Evolutionary conservation across 2,329 filamentous ascomycete genomes (phyloP), one percentile per base, ranked within the genome.

Genomic region (Huntiella omanensis): DNA sequence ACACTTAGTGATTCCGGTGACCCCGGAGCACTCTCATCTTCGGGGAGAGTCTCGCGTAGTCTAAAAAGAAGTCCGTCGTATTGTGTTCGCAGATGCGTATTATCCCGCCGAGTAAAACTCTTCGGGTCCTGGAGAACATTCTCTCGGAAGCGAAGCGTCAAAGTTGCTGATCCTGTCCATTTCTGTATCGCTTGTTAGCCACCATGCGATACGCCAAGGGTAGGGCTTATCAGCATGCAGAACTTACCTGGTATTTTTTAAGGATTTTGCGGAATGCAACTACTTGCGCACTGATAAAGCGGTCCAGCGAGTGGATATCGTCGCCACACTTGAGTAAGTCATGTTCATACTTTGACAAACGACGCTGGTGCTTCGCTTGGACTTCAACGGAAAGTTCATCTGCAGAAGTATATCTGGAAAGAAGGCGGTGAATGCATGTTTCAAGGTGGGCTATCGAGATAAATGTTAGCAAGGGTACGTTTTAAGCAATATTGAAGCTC

Each of bases 211-310:
- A 10, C 22, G 7, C 22, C 22, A 28, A 28, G 22, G 22, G 8
- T 28, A 28, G 8, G 22, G 22, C 8, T 7, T 10, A 28, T 8
- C 22, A 28, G 22, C 22, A 13, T 13, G 32, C 19, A 36, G 15
- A 36, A 48, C 62, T n/a, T 62, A 74, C 73, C 66, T 69, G 72
- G 62, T 91, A 88, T 58, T 92, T 92, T 59, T 88, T 91, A 33
- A 87, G 64, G 34, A 92, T 78, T 62, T 92, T 92, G 47, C 75
- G 73, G 55, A 92, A 87, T 3, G 80, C 84, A 4, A 79, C 73
- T 7, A 77, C 68, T 57, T 92, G 84, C 2, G 80, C 80, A 49
- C 72, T 69, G 52, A 79, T 73, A 54, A 88, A 92, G 37, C 83
- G 75, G 33, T 74, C 71, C 4, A 91, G 66, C 4, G 73, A 72